These are phyloP conservation scores for Gastrolobium bilobum DNA, from an alignment of 306 rosid genomes.

Conservation along the genomic window DNA sequence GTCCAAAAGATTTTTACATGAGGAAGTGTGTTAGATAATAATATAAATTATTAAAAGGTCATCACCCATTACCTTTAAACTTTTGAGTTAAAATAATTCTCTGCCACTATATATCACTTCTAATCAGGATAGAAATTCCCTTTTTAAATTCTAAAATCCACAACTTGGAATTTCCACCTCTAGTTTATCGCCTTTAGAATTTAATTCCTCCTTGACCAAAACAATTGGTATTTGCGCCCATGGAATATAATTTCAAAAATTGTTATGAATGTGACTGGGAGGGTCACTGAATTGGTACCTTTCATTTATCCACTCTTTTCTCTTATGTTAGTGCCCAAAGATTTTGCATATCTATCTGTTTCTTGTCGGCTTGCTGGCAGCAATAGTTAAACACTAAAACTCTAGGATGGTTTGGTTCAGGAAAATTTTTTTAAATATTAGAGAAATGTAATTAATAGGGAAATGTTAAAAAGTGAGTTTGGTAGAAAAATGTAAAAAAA, in stretches of 20 bases:
- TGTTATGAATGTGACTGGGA: constrained; percentile 9
- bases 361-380: constrained; percentile 27
- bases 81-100: too few species aligned
- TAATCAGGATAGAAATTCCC: too few species aligned
- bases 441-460: too few species aligned
- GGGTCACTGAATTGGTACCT: constrained; percentile 7
- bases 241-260: constrained; percentile 25
- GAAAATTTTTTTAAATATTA: too few species aligned
- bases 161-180: not conserved
- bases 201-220: constrained; percentile 41
- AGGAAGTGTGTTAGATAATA: too few species aligned
- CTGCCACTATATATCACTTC: not conserved
- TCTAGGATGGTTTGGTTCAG: too few species aligned
- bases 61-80: too few species aligned
- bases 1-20: too few species aligned
- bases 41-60: too few species aligned
- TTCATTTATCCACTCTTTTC: not conserved
- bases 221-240: constrained; percentile 16
- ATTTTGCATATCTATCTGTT: constrained; percentile 43
- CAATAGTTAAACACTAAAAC: not conserved
- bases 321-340: constrained; percentile 38
- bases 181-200: constrained; percentile 33
- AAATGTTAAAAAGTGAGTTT: too few species aligned
- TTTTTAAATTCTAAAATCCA: not conserved
- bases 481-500: too few species aligned